These are phyloP conservation scores for Fragaria ananassa DNA, from an alignment of 306 rosid species.

Conservation along the genomic window DNA sequence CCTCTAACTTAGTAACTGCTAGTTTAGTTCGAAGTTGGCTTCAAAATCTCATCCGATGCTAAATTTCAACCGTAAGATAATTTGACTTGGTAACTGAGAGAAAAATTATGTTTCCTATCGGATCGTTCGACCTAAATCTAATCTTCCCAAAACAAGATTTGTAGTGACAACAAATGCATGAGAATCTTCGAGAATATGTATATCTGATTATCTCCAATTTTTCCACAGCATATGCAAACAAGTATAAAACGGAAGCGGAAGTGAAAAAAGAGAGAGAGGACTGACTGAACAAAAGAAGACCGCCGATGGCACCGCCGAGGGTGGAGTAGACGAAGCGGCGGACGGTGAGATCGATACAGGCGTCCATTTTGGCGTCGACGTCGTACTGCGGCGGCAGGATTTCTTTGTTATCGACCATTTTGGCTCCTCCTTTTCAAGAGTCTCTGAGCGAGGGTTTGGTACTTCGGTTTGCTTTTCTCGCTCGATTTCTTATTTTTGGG, in stretches of 20 bases:
- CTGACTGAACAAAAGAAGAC: constrained; percentile 52
- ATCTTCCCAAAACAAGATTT: background rate
- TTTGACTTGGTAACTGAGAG: background rate
- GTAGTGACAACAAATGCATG: background rate
- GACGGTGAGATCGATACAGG: constrained; percentile 51
- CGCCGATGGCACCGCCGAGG: constrained; percentile 46
- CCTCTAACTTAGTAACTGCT: background rate
- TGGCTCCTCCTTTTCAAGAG: background rate
- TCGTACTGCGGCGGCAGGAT: constrained; percentile 38
- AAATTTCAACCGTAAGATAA: background rate
- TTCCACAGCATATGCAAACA: background rate
- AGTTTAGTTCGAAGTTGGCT: background rate
- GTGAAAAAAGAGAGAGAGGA: constrained; percentile 2
- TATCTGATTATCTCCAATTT: background rate
- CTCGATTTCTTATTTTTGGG: too few relatives aligned
- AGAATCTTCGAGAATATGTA: background rate
- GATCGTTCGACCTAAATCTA: background rate
- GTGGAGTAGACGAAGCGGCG: constrained; percentile 63
- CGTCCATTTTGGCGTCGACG: constrained; percentile 51
- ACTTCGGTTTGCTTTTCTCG: too few relatives aligned
- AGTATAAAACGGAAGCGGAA: background rate
- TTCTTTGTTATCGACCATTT: constrained; percentile 33
- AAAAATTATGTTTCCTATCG: background rate
- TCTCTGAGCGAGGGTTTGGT: too few relatives aligned
- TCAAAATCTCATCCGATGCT: background rate